These are phyloP conservation scores for Sechiopsis laciniata DNA, from an alignment of 306 rosid species.

Conservation along the genomic window DNA sequence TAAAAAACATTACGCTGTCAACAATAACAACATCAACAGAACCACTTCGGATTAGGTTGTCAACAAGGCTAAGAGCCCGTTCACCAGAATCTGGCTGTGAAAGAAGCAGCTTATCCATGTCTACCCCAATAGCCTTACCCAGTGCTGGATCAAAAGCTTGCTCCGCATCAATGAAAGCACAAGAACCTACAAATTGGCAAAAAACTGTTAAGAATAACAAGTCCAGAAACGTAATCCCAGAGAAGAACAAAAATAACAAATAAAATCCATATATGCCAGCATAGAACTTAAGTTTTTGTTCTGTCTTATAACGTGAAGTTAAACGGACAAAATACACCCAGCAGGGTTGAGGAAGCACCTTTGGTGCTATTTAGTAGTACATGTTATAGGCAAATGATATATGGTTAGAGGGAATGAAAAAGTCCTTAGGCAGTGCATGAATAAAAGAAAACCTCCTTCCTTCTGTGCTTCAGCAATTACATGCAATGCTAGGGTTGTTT, in stretches of 20 bases:
- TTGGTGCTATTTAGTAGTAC: neutral
- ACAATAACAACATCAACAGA: conserved; percentile 90
- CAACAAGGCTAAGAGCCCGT: conserved; percentile 88
- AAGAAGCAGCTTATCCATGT: conserved; percentile 63
- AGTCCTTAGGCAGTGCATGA: neutral
- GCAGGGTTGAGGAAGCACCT: neutral
- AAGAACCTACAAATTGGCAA: conserved; percentile 40
- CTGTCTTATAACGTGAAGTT: no score
- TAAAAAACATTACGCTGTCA: conserved; percentile 61
- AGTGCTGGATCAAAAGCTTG: conserved; percentile 85
- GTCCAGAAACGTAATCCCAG: neutral
- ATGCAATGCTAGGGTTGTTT: conserved; percentile 81
- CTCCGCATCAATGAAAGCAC: conserved; percentile 88
- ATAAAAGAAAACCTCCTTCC: conserved; percentile 68
- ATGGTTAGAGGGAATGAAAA: neutral
- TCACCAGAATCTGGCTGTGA: conserved; percentile 97
- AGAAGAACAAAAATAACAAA: neutral
- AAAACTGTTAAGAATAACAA: neutral
- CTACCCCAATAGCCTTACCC: conserved; percentile 76
- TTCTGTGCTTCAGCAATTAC: conserved; percentile 93
- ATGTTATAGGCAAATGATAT: neutral
- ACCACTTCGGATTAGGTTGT: conserved; percentile 80
- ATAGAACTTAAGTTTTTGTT: no score
- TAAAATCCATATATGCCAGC: no score
- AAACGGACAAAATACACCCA: no score